Base-by-base conservation (phyloP, 345 rosid genomes). In the Theobroma cacao region DNA sequence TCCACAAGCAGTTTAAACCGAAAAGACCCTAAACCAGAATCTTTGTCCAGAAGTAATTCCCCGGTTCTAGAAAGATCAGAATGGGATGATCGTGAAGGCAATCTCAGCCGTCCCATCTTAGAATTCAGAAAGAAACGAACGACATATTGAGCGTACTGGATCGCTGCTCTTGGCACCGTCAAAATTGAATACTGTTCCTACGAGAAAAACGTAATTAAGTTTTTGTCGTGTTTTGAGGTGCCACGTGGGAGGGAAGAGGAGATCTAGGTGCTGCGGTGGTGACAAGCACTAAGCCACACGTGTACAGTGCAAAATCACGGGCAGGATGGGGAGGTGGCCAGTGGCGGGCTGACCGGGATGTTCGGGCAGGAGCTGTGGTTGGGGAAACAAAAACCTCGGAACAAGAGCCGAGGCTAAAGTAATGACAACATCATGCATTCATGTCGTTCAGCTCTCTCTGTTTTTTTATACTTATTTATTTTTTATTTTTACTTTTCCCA, bases 331-430 rank as follows among this genome's bases (percentile, higher is more conserved):
- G 28, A 63, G 17, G 36, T 41, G 47, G 15, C 71, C 77, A 69
- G 43, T 55, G 75, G 69, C 55, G 59, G 66, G 80, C 62, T 53
- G 82, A 74, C 87, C 90, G 80, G 2, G 36, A 34, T 24, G 36
- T 77, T 22, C 76, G 80, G 84, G 79, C 82, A 79, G 73, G 47
- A 81, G 59, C 72, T 34, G 69, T 14, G 56, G 77, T 58, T n/a
- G 79, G 79, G 81, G 86, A 78, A 74, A 81, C 88, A 72, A 78
- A 33, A 71, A 64, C 88, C 84, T 85, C 80, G 86, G 24, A 70
- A 77, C 12, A 52, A 20, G 90, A 31, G 87, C 81, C 60, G 1
- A 24, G 13, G 66, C 56, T 74, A 56, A 56, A 22, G 22, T 56
- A 15, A 55, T 56, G 33, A 4, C 63, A 5, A 13, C 75, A 36